These are phyloP conservation scores for Rhizophora mangle DNA, from an alignment of 345 rosid genomes.

Conservation along the genomic window DNA sequence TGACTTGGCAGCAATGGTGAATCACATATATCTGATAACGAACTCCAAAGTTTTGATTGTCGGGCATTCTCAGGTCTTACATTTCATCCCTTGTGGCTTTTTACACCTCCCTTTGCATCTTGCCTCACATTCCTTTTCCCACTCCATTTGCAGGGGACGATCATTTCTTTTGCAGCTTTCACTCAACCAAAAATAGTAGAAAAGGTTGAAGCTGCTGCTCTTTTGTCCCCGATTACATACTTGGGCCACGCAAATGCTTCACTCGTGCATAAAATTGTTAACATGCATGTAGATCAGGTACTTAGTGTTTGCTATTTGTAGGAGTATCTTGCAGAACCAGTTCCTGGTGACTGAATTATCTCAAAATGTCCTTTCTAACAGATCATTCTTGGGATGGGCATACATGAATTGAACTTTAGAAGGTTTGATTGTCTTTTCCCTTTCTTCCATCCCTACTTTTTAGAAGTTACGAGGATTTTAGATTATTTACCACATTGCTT, in stretches of 20 bases:
- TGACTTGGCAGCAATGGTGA: conserved; percentile 75
- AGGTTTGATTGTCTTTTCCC: conserved; percentile 43
- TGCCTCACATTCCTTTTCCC: not conserved
- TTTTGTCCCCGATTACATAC: conserved; percentile 84
- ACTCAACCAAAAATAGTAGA: conserved; percentile 61
- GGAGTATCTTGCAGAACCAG: conserved; percentile 12
- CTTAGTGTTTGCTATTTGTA: conserved; percentile 8
- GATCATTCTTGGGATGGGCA: conserved; percentile 78
- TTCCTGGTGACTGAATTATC: conserved; percentile 20
- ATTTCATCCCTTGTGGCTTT: not conserved
- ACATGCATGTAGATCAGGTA: conserved; percentile 89
- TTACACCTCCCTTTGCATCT: conserved; percentile 4
- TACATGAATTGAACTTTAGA: conserved; percentile 81
- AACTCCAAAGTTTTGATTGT: conserved; percentile 70
- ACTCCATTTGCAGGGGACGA: conserved; percentile 59
- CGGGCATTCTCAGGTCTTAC: conserved; percentile 90
- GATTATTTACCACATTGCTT: conserved; percentile 4
- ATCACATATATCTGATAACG: conserved; percentile 42
- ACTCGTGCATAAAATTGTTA: conserved; percentile 80
- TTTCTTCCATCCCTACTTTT: not conserved
- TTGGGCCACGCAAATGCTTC: conserved; percentile 79
- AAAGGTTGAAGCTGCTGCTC: conserved; percentile 93
- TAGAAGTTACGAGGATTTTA: not conserved
- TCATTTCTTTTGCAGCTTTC: conserved; percentile 87
- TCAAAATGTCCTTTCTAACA: conserved; percentile 25